A percentile compares a stretch with the other conserved stretches of the same genome.
Conservation (phyloP, 768 basidiomycete species). For the Podaxis carcinomalis region DNA sequence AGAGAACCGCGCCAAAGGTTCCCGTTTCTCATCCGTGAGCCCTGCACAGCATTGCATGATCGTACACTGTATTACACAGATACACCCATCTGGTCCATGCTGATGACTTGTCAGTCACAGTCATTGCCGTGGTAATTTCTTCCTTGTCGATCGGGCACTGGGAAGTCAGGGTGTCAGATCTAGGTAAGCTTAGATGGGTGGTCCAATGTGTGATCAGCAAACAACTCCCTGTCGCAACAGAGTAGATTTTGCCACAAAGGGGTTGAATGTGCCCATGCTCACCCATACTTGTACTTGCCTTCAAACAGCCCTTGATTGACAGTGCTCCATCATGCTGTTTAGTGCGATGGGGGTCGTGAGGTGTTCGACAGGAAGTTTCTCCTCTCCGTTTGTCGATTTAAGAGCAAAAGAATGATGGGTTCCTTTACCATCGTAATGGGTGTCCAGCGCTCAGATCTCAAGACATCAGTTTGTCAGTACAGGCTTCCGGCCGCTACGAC, state of each 20-base stretch:
- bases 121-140: background rate
- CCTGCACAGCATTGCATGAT: background rate
- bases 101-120: background rate
- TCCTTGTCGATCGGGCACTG: background rate
- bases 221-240: background rate
- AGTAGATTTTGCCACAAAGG: background rate
- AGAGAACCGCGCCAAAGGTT: background rate
- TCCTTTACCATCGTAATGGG: background rate
- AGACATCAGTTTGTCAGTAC: background rate
- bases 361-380: background rate
- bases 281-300: background rate
- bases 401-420: background rate
- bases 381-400: background rate
- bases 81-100: background rate
- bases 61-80: background rate
- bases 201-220: background rate
- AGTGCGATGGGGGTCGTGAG: background rate
- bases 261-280: background rate
- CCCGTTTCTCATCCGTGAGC: background rate
- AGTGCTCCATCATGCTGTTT: background rate
- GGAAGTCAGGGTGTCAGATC: background rate
- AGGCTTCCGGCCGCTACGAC: background rate
- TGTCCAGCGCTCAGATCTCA: background rate
- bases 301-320: background rate
- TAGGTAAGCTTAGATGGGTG: constrained; percentile 3